Conservation (phyloP, 345 rosid species). For the Gossypium herbaceum region DNA sequence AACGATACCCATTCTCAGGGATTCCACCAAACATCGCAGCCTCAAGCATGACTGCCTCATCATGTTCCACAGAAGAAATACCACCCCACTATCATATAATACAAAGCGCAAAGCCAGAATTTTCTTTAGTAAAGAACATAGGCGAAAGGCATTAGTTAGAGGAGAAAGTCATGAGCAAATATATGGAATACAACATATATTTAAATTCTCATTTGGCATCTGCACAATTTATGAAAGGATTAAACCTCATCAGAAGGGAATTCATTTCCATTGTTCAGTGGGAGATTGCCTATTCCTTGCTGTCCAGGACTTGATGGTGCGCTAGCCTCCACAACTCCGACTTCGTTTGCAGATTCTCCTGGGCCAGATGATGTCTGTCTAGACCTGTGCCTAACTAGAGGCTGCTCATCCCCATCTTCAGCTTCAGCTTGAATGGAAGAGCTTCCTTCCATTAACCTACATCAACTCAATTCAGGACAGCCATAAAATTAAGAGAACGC, state of each 20-base stretch:
- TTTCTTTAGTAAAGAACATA: constrained; percentile 18
- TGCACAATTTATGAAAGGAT: constrained; percentile 2
- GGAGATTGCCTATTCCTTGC: constrained; percentile 31
- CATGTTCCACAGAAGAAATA: constrained; percentile 96
- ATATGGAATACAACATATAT: neutral
- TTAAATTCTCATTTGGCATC: neutral
- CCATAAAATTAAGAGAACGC: neutral
- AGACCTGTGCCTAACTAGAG: constrained; percentile 65
- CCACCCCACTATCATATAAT: constrained; percentile 85
- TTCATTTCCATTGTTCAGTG: constrained; percentile 39
- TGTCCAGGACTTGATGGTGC: constrained; percentile 57
- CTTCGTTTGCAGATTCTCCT: constrained; percentile 40
- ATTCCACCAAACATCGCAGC: constrained; percentile 99
- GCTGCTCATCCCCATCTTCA: constrained; percentile 68
- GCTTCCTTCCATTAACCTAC: constrained; percentile 60
- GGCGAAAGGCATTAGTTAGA: constrained; percentile 7
- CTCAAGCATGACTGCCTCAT: constrained; percentile 99
- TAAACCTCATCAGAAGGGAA: constrained; percentile 80
- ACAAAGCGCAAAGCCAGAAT: neutral
- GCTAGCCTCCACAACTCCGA: constrained; percentile 35
- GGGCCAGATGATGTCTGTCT: constrained; percentile 49
- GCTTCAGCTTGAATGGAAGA: constrained; percentile 62
- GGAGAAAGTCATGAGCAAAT: constrained; percentile 13
- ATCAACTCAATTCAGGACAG: constrained; percentile 8
- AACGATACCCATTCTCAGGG: constrained; percentile 74